Evolutionary conservation across 2,329 filamentous ascomycete species (phyloP).

Genomic region (Botrytis paeoniae): DNA sequence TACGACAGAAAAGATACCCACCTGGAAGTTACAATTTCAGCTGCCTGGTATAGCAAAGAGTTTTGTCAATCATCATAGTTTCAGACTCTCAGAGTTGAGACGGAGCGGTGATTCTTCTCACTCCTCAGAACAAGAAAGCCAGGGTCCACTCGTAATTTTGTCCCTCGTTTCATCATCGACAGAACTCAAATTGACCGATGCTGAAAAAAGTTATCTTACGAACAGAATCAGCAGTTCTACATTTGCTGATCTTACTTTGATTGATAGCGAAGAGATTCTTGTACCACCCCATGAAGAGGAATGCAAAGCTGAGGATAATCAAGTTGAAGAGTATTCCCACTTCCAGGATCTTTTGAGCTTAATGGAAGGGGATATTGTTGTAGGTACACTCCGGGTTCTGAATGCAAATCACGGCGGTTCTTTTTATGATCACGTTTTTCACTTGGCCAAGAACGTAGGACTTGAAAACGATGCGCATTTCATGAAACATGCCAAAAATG

Average conservation of each 20-base stretch:
- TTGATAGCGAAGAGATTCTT: constrained; percentile 16
- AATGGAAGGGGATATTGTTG: constrained; percentile 1
- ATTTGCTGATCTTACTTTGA: constrained; percentile 17
- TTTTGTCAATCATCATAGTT: constrained; percentile 3
- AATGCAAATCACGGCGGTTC: constrained; percentile 12
- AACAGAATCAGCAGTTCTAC: constrained; percentile 21
- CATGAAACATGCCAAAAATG: constrained; percentile 17
- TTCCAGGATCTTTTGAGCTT: constrained; percentile 20
- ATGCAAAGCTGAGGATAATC: background rate
- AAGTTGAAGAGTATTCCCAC: background rate
- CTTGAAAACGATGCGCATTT: constrained; percentile 16
- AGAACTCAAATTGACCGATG: too few relatives aligned
- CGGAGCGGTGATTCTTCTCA: background rate
- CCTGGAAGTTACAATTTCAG: constrained; percentile 23
- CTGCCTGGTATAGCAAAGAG: constrained; percentile 14
- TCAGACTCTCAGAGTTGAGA: background rate
- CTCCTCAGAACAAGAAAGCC: background rate
- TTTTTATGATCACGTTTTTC: constrained; percentile 18
- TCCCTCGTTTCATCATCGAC: background rate
- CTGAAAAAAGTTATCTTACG: background rate
- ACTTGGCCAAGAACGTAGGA: constrained; percentile 1
- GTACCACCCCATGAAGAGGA: constrained; percentile 20
- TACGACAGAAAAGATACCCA: background rate
- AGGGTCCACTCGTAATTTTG: background rate
- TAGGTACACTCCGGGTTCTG: constrained; percentile 10